Conservation (phyloP, 805 yeast species). For the Yarrowia sp. region DNA sequence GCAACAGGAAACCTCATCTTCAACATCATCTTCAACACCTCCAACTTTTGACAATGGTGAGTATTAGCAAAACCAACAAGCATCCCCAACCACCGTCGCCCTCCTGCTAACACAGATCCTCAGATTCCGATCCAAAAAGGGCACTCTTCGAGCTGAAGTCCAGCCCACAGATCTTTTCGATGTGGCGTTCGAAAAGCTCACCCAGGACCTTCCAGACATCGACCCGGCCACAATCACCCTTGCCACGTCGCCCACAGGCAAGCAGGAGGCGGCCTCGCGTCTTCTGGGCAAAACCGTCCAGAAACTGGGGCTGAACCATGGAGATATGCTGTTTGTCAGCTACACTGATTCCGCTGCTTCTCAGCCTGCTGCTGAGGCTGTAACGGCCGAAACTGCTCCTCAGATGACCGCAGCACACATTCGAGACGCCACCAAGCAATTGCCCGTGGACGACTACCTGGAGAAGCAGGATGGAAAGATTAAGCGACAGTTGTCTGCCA, state of each 20-base stretch:
- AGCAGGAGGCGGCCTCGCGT: slow-evolving; percentile 54
- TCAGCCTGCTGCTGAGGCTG: slow-evolving; percentile 41
- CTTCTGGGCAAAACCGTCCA: slow-evolving; percentile 51
- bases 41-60: slow-evolving; percentile 10
- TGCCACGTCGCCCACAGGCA: slow-evolving; percentile 56
- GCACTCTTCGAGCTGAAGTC: slow-evolving; percentile 72
- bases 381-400: slow-evolving; percentile 29
- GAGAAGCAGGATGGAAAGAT: slow-evolving; percentile 77
- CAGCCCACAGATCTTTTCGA: slow-evolving; percentile 57
- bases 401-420: slow-evolving; percentile 42
- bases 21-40: background rate
- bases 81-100: background rate
- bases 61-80: background rate
- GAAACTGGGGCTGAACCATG: slow-evolving; percentile 57
- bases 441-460: slow-evolving; percentile 69
- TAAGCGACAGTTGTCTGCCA: slow-evolving; percentile 57
- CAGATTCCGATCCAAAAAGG: slow-evolving; percentile 84
- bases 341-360: slow-evolving; percentile 47
- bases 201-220: slow-evolving; percentile 10
- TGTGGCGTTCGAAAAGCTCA: slow-evolving; percentile 50
- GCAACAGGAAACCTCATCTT: background rate
- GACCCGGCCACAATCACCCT: slow-evolving; percentile 45
- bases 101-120: slow-evolving; percentile 56
- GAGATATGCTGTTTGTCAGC: slow-evolving; percentile 62
- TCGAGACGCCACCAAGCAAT: slow-evolving; percentile 55